Evolutionary conservation across 2,329 filamentous ascomycete genomes (phyloP).

Genomic region (Podosphaera fusca): DNA sequence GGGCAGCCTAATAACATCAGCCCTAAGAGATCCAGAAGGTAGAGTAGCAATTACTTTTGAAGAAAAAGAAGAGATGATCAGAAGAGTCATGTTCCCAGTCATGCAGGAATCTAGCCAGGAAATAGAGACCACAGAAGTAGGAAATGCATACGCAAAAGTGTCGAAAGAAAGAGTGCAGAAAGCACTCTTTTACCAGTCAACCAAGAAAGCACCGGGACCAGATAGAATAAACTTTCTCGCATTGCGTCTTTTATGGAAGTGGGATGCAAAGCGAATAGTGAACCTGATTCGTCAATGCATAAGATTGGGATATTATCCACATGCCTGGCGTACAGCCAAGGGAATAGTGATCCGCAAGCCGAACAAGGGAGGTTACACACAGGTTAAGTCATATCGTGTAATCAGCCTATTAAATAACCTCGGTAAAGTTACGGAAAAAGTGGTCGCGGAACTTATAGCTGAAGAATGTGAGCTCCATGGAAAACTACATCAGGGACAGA

Average conservation of each 20-base stretch:
- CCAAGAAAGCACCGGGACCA: background rate
- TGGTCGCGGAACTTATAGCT: background rate
- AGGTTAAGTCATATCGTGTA: background rate
- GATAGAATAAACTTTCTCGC: slow-evolving; percentile 1
- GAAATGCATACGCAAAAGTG: background rate
- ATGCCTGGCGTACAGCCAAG: background rate
- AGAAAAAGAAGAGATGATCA: slow-evolving; percentile 1
- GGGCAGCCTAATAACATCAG: background rate
- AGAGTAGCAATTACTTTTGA: background rate
- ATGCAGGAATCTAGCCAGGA: too few species aligned
- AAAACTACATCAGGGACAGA: background rate
- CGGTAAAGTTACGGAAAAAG: background rate
- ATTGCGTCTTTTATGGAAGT: background rate
- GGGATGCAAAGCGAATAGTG: background rate
- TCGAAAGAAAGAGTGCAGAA: background rate
- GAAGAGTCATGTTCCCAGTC: background rate
- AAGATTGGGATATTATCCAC: background rate
- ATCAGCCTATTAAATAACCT: background rate
- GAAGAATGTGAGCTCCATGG: background rate
- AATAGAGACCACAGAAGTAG: background rate
- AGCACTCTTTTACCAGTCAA: background rate
- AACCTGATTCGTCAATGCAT: background rate
- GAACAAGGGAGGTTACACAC: background rate
- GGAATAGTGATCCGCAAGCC: background rate
- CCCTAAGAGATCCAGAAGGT: background rate